These are phyloP conservation scores for Salix caprea DNA, from an alignment of 345 rosid species.

Conservation along the genomic window DNA sequence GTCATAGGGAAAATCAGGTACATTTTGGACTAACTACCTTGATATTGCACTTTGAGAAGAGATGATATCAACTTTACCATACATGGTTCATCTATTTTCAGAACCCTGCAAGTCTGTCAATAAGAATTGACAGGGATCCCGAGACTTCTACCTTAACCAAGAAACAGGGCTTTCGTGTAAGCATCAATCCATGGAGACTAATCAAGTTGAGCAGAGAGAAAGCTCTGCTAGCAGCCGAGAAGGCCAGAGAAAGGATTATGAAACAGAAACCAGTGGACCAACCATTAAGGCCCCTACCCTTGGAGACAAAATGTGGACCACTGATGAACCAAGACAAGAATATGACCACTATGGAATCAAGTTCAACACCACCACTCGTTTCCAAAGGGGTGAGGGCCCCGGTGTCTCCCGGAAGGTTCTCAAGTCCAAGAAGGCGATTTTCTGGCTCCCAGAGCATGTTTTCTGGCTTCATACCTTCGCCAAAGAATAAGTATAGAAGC, in stretches of 20 bases:
- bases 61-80: background rate
- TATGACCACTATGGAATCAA: conserved; percentile 23
- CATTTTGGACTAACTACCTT: background rate
- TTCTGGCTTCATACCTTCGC: conserved; percentile 49
- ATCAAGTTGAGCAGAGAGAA: conserved; percentile 75
- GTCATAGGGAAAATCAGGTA: conserved; percentile 54
- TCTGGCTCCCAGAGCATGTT: conserved; percentile 55
- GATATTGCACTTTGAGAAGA: conserved; percentile 1
- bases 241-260: conserved; percentile 71
- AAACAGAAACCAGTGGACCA: conserved; percentile 40
- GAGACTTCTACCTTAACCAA: conserved; percentile 41
- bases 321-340: conserved; percentile 46
- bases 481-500: conserved; percentile 66
- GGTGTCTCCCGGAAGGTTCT: conserved; percentile 59
- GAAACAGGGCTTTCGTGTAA: conserved; percentile 68
- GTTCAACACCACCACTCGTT: conserved; percentile 48
- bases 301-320: conserved; percentile 75
- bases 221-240: conserved; percentile 87
- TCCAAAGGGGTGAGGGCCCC: conserved; percentile 41
- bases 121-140: conserved; percentile 68
- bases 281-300: conserved; percentile 64
- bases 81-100: conserved; percentile 21
- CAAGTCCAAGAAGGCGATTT: conserved; percentile 86
- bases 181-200: conserved; percentile 88
- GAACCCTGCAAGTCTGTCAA: conserved; percentile 59